These are phyloP conservation scores for Coniochaeta prunicola DNA, from an alignment of 2,329 filamentous ascomycete species.

Conservation along the genomic window DNA sequence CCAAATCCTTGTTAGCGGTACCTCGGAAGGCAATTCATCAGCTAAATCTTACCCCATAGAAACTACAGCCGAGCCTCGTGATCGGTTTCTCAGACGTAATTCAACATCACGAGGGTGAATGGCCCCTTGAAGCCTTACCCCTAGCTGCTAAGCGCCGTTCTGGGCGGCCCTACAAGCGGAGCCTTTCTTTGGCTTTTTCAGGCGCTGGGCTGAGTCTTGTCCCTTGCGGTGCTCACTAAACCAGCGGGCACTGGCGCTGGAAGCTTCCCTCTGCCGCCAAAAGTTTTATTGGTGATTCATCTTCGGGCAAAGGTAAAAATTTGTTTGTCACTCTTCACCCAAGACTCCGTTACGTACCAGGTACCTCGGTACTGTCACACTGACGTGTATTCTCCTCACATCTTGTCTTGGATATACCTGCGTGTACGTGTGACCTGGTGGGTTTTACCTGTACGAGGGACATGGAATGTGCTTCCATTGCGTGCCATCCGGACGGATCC, in stretches of 20 bases:
- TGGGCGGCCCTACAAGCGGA: background rate
- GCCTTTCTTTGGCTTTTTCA: background rate
- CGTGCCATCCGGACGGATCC: background rate
- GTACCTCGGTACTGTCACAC: background rate
- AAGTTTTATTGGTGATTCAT: background rate
- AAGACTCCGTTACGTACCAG: background rate
- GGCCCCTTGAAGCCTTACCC: background rate
- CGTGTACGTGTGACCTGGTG: background rate
- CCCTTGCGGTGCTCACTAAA: background rate
- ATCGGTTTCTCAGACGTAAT: slow-evolving; percentile 4
- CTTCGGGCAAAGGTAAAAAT: slow-evolving; percentile 2
- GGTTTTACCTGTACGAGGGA: background rate
- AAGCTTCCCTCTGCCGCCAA: background rate
- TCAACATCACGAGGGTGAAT: background rate
- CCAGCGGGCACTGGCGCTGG: background rate
- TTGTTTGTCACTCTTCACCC: background rate
- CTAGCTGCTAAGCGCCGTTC: slow-evolving; percentile 1
- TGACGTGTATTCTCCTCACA: background rate
- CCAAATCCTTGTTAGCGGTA: background rate
- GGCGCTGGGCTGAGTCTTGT: background rate
- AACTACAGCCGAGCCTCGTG: slow-evolving; percentile 1
- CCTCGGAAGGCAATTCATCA: slow-evolving; percentile 1
- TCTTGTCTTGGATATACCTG: background rate
- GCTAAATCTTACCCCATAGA: slow-evolving; percentile 2
- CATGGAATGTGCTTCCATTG: slow-evolving; percentile 1